Conservation (phyloP, 345 rosid species). For the Salix exigua region DNA sequence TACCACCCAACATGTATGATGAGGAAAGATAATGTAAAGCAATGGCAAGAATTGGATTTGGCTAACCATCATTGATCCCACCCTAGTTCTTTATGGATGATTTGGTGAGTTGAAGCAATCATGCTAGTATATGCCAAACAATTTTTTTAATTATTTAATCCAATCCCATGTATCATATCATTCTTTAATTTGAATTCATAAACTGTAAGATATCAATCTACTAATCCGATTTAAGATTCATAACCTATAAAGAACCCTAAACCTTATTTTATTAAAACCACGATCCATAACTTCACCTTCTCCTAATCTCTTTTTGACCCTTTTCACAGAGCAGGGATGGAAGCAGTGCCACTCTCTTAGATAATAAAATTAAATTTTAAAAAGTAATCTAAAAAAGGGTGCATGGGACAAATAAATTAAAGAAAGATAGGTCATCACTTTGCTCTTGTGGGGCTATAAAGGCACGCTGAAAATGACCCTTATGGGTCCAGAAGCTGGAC, state of each 20-base stretch:
- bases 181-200: background rate
- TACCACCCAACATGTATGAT: no score
- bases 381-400: slow-evolving; percentile 4
- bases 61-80: background rate
- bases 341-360: background rate
- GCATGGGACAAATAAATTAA: background rate
- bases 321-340: background rate
- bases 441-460: background rate
- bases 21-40: background rate
- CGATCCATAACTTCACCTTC: background rate
- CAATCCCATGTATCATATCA: background rate
- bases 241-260: no score
- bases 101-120: background rate
- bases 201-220: background rate
- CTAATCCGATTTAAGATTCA: background rate
- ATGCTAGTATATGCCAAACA: slow-evolving; percentile 1
- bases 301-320: background rate
- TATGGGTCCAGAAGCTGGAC: background rate
- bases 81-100: background rate
- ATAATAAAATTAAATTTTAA: background rate
- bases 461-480: slow-evolving; percentile 16
- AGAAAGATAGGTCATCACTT: background rate
- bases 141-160: background rate
- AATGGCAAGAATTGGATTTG: background rate
- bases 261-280: background rate